Percentiles rank a stretch among this genome's conserved stretches.
Conservation (phyloP, 257 asterid species). For the Primulina huaijiensis region DNA sequence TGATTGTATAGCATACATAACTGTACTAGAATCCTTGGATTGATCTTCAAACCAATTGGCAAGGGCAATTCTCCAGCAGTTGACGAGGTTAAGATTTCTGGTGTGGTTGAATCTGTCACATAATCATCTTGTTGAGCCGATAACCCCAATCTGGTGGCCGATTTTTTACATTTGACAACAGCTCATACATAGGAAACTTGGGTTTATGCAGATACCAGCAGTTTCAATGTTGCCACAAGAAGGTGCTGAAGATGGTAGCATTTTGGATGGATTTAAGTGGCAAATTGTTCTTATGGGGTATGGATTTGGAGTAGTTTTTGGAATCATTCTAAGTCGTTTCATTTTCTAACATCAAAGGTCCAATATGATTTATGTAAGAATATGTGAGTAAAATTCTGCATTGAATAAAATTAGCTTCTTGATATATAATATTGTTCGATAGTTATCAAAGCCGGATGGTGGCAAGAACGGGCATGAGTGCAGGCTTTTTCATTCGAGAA, state of each 20-base stretch:
- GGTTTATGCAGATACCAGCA: slow-evolving; percentile 18
- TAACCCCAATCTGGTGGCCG: slow-evolving; percentile 15
- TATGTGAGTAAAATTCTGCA: too few species aligned
- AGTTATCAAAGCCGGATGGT: too few species aligned
- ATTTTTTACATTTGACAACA: slow-evolving; percentile 19
- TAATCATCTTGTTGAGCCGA: slow-evolving; percentile 21
- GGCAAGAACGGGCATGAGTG: too few species aligned
- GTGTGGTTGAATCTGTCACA: slow-evolving; percentile 15
- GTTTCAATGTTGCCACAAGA: neutral
- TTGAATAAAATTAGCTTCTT: too few species aligned
- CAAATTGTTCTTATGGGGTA: slow-evolving; percentile 6
- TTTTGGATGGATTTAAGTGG: slow-evolving; percentile 19
- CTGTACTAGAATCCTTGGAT: slow-evolving; percentile 27
- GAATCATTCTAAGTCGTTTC: neutral
- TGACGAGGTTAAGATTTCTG: slow-evolving; percentile 20
- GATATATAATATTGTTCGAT: too few species aligned
- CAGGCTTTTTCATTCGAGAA: too few species aligned
- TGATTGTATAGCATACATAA: slow-evolving; percentile 11
- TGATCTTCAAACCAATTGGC: slow-evolving; percentile 19
- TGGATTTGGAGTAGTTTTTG: slow-evolving; percentile 13
- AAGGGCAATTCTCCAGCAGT: slow-evolving; percentile 19
- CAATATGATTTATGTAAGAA: neutral
- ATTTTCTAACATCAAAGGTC: neutral
- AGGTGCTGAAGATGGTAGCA: neutral
- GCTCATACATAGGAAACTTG: slow-evolving; percentile 18